Evolutionary conservation across 805 yeast genomes (phyloP).

Genomic region (Torulaspora gathmanii): DNA sequence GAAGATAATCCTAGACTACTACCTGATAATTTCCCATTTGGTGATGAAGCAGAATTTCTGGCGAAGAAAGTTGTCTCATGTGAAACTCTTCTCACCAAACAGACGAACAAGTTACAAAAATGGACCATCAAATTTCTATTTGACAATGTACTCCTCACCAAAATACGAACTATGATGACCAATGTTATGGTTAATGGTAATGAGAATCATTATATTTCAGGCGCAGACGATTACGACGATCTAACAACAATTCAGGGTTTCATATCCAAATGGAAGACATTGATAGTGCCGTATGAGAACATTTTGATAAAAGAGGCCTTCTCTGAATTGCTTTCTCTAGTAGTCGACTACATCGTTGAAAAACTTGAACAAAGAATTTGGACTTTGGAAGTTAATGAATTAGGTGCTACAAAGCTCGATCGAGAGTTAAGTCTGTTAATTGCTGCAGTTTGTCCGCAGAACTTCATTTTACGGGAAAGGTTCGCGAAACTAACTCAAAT

Average conservation of each 20-base stretch:
- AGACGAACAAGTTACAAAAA: constrained; percentile 32
- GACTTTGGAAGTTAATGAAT: constrained; percentile 65
- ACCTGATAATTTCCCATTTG: constrained; percentile 38
- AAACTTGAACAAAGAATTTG: constrained; percentile 64
- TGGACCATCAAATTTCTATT: constrained; percentile 45
- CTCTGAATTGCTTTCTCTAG: constrained; percentile 41
- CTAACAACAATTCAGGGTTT: constrained; percentile 44
- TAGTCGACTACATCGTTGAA: constrained; percentile 52
- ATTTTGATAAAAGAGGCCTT: constrained; percentile 53
- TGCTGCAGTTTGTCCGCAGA: constrained; percentile 63
- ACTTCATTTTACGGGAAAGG: constrained; percentile 70
- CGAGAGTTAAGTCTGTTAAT: constrained; percentile 73
- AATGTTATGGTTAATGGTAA: constrained; percentile 37
- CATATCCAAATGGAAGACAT: constrained; percentile 55
- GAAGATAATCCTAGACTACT: constrained; percentile 33
- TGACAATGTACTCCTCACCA: constrained; percentile 34
- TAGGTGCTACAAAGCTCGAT: constrained; percentile 80
- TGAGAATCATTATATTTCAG: constrained; percentile 27
- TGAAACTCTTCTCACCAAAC: constrained; percentile 25
- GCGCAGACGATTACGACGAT: constrained; percentile 37
- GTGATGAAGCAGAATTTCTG: constrained; percentile 33
- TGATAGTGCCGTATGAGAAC: constrained; percentile 62
- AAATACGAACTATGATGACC: constrained; percentile 40
- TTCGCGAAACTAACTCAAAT: constrained; percentile 81
- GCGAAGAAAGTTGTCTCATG: constrained; percentile 25